Evolutionary conservation across 2,329 filamentous ascomycete genomes (phyloP), one percentile per base, ranked within the genome.

Genomic region (Incumbomyces delicatus): DNA sequence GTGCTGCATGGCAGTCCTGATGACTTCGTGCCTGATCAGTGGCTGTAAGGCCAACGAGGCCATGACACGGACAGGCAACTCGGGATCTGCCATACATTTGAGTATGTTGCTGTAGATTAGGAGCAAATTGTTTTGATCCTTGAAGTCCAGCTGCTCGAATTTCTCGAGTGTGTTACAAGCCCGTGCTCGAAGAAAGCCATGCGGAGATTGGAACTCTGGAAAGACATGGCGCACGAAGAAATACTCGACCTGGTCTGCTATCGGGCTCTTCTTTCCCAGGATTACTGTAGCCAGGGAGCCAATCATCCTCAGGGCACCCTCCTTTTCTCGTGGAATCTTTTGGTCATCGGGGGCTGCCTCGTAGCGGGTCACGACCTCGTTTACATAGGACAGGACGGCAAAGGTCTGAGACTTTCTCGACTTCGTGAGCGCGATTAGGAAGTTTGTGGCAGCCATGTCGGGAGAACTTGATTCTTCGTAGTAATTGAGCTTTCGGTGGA

Each of bases 191-290:
- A 98, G 79, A 70, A 89, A 96, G 31, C 90, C 92, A 61, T 94
- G 86, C 12, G 80, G 75, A 67, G 87, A 96, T 58, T 87, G 82
- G 73, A 98, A 98, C 61, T 98, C 92, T 39, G 92, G 92, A 73
- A 98, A 96, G 48, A 98, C 92, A 61, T 96, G 94, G 60, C 90
- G 85, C 44, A 96, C 90, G 56, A 98, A 85, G 74, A 98, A 98
- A 66, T 95, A 95, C 66, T 98, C 92, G 48, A 96, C 89, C 66
- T 96, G 88, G 61, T 95, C 85, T 31, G 90, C 92, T 55, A 98
- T 95, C 1, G 92, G 92, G 61, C 89, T 95, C 76, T 96, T 96
- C 76, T 96, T 98, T 57, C 88, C 87, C 31, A 98, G 75, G 41
- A 98, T 94, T 44, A 98, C 90, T 29, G 87, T 86, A 0, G 92